phyloP scores from a whole-genome alignment of 169 alveolate genomes.

The Plasmodium sp. region DNA sequence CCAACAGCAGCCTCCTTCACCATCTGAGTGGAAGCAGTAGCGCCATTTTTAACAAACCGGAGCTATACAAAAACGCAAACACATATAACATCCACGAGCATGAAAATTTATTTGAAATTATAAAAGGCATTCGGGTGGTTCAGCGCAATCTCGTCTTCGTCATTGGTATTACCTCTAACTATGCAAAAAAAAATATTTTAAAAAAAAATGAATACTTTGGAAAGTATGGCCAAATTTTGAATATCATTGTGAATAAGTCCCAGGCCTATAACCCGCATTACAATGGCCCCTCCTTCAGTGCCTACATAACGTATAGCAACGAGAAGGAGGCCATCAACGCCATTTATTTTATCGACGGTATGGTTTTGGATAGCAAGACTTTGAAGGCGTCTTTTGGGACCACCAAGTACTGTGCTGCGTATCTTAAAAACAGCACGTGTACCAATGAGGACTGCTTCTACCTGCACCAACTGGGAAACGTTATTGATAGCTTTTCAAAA shows the following conservation, averaged over 20 bases:
- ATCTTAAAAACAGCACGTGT: slow-evolving; percentile 90
- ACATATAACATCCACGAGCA: slow-evolving; percentile 59
- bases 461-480: slow-evolving; percentile 91
- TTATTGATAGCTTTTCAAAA: slow-evolving; percentile 82
- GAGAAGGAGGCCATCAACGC: slow-evolving; percentile 93
- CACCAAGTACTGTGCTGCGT: slow-evolving; percentile 93
- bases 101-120: slow-evolving; percentile 37
- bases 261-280: slow-evolving; percentile 87
- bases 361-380: slow-evolving; percentile 88
- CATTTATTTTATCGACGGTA: slow-evolving; percentile 91
- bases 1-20: neutral
- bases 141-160: slow-evolving; percentile 92
- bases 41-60: slow-evolving; percentile 11
- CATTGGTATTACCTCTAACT: slow-evolving; percentile 87
- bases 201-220: slow-evolving; percentile 90
- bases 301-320: slow-evolving; percentile 92
- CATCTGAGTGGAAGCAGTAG: neutral
- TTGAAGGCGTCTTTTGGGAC: slow-evolving; percentile 95
- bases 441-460: slow-evolving; percentile 93
- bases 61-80: slow-evolving; percentile 51
- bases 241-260: slow-evolving; percentile 88
- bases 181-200: slow-evolving; percentile 89
- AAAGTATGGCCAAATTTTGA: slow-evolving; percentile 90
- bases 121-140: slow-evolving; percentile 91
- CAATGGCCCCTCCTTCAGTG: slow-evolving; percentile 93